Evolutionary conservation across 73 alveolate species (phyloP).

Genomic region (Effrenium voratum): DNA sequence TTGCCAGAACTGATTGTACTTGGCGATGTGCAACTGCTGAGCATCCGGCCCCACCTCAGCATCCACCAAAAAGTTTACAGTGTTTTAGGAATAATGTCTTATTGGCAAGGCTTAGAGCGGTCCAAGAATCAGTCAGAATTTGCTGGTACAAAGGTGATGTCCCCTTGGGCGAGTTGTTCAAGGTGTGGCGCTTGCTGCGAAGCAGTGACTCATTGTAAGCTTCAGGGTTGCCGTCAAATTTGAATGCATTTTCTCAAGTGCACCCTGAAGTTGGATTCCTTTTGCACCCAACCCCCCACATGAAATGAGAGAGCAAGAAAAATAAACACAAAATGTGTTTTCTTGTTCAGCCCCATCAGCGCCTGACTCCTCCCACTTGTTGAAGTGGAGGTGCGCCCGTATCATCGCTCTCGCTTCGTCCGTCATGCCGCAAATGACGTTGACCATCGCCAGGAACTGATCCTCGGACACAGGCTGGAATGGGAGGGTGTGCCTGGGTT

Average conservation of each 20-base stretch:
- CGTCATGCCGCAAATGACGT: background rate
- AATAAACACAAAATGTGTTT: background rate
- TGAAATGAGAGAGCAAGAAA: too few relatives aligned
- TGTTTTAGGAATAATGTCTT: background rate
- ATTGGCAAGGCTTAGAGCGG: background rate
- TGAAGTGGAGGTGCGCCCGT: background rate
- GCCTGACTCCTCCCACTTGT: conserved; percentile 10
- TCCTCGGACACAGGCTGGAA: too few relatives aligned
- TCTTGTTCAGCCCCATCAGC: background rate
- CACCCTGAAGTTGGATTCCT: too few relatives aligned
- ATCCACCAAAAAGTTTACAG: background rate
- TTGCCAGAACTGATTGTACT: conserved; percentile 1
- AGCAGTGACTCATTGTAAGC: conserved; percentile 17
- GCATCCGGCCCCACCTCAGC: background rate
- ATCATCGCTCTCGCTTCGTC: background rate
- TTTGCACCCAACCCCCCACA: too few relatives aligned
- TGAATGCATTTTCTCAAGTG: too few relatives aligned
- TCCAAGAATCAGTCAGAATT: background rate
- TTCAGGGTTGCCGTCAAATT: too few relatives aligned
- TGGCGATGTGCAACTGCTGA: background rate
- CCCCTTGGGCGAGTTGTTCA: background rate
- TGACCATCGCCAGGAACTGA: too few relatives aligned
- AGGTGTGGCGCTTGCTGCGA: background rate
- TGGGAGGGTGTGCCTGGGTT: too few relatives aligned
- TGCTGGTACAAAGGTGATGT: background rate